Evolutionary conservation across 2,329 filamentous ascomycete genomes (phyloP), one percentile per base, ranked within the genome.

Genomic region (Fusarium sp.): DNA sequence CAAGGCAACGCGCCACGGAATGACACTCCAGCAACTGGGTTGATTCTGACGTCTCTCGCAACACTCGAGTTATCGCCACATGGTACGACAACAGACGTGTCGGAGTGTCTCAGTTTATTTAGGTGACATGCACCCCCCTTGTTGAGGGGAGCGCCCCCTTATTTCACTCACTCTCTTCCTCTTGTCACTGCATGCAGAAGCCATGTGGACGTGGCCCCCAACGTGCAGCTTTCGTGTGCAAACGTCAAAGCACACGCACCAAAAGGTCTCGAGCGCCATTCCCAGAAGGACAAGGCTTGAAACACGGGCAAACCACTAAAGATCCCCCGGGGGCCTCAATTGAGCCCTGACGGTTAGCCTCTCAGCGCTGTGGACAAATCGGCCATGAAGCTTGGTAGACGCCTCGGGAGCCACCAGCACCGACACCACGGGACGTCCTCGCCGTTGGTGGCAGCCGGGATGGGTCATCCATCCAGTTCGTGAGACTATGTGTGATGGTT

Each of bases 201-300:
- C 31, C 12, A 23, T 8, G 48, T 13, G 48, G 34, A 27, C 30
- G 37, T 51, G 47, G 47, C 47, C 13, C 28, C 47, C 36, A 53
- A 44, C 47, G 40, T 23, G 23, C 23, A 48, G 48, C 15, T 50
- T 37, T 16, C 23, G 23, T 5, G 23, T 23, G 23, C 27, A 8
- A 43, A 44, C 41, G 41, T 36, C 58, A 48, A 60, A 56, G 51
- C 31, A 36, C 46, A 40, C 16, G 15, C 11, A 36, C 16, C 37
- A 31, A 13, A 16, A 9, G 39, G 18, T 37, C 27, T 13, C 16
- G 15, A 43, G 43, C 36, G 18, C 44, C 23, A 55, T 59, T 18
- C 60, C 52, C 12, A 58, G 47, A 59, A 51, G 15, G 63, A 50
- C 48, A 53, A 61, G 37, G 57, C 43, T 55, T 50, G 57, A 62